Conservation (phyloP, 1,284 basidiomycete genomes). For the Inonotus hispidus region DNA sequence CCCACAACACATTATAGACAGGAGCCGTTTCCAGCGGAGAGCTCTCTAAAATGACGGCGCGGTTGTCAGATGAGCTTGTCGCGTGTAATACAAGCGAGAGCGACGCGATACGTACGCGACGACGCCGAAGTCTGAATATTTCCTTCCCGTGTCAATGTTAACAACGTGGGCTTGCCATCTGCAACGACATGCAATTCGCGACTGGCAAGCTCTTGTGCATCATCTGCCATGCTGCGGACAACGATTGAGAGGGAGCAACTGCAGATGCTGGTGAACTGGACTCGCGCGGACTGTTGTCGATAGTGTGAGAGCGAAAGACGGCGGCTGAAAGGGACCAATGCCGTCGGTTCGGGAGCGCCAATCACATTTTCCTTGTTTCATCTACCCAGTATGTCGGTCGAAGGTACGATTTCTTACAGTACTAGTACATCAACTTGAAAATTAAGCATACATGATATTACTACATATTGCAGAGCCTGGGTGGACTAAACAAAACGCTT, state of each 20-base stretch:
- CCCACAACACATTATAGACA: constrained; percentile 43
- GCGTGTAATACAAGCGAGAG: neutral
- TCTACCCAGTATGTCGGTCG: neutral
- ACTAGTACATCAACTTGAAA: neutral
- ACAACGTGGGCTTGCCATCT: neutral
- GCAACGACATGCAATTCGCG: constrained; percentile 4
- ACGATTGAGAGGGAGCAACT: neutral
- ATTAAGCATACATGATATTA: neutral
- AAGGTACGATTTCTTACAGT: neutral
- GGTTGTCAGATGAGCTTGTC: neutral
- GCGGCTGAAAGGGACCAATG: no score
- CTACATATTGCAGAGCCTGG: neutral
- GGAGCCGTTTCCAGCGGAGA: neutral
- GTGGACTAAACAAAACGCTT: neutral
- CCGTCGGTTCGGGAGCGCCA: neutral
- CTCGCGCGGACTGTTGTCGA: neutral
- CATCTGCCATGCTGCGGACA: neutral
- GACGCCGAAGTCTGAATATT: neutral
- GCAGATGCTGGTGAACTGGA: neutral
- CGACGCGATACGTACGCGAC: neutral
- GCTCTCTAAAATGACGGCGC: neutral
- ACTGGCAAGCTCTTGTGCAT: neutral
- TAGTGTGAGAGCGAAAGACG: neutral
- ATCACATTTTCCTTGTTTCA: neutral
- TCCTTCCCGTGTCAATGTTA: constrained; percentile 9